A percentile compares a stretch with the other conserved stretches of the same genome.
Conservation (phyloP, 1,139 yeast species). For the Saccharomyces hybrid region DNA sequence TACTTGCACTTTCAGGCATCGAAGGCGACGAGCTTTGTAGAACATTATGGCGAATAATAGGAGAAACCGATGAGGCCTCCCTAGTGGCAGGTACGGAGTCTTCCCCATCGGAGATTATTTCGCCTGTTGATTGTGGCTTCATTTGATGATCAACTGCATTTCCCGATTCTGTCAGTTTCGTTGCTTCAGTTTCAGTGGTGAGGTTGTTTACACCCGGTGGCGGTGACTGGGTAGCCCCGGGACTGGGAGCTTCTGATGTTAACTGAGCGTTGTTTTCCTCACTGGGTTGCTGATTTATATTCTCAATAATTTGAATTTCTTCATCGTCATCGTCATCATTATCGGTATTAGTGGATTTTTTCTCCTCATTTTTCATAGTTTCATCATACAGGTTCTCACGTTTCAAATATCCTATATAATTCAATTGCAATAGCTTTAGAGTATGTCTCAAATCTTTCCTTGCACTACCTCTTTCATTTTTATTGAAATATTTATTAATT, state of each 20-base stretch:
- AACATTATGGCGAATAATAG: not conserved
- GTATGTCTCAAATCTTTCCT: slow-evolving; percentile 34
- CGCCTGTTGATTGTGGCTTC: not conserved
- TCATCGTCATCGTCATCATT: slow-evolving; percentile 25
- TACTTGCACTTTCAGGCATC: not conserved
- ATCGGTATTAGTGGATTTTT: slow-evolving; percentile 2
- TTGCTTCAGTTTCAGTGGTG: not conserved
- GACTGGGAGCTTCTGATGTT: slow-evolving; percentile 9
- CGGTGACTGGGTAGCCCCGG: not conserved
- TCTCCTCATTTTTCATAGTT: slow-evolving; percentile 18
- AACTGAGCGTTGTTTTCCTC: slow-evolving; percentile 1
- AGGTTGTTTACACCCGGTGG: not conserved
- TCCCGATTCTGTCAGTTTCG: not conserved
- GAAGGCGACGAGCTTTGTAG: not conserved
- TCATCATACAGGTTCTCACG: slow-evolving; percentile 11
- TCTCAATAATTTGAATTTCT: slow-evolving; percentile 29
- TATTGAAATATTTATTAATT: slow-evolving; percentile 32
- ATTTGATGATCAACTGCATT: not conserved
- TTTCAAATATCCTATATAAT: slow-evolving; percentile 33
- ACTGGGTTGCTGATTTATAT: slow-evolving; percentile 5
- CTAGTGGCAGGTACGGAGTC: not conserved
- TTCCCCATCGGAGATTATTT: not conserved
- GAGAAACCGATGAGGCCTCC: not conserved
- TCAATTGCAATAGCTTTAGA: slow-evolving; percentile 33
- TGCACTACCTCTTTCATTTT: slow-evolving; percentile 33